Base-by-base conservation (phyloP, 2,329 filamentous ascomycete genomes). In the Mollisiaceae sp. region DNA sequence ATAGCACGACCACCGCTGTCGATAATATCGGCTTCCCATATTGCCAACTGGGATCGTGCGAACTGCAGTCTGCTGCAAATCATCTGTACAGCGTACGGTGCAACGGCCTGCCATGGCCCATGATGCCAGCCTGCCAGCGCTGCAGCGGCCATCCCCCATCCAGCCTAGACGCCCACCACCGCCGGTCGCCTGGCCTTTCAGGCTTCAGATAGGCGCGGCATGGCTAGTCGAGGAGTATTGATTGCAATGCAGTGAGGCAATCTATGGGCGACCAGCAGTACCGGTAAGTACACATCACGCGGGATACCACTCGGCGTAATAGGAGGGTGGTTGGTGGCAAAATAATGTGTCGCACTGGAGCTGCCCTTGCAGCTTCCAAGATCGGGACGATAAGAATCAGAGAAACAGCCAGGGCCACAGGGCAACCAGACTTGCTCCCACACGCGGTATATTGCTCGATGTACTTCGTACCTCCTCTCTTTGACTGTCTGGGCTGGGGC, bases 61-160 rank as follows among this genome's bases (percentile, higher is more conserved):
- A 27, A 59, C 36, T 63, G 27, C 59, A 64, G 63, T 63, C 36
- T 63, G 27, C 59, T 65, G 63, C 65, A 59, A 67, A 69, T 65
- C 65, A 69, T 69, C 27, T 62, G 61, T 62, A 64, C 55, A n/a
- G 22, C 43, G 43, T 45, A 8, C 38, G 3, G 27, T 32, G 6
- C 27, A 32, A 32, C 27, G 27, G 27, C 27, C 27, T 3, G 27
- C 27, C 27, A 32, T 32, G 27, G 4, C 20, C 27, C 27, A 32
- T 32, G 27, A n/a, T 47, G 43, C 43, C 43, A 47, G 43, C 4
- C 15, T 47, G 20, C 43, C 27, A 38, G 59, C 47, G 15, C 58
- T 60, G 39, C 58, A n/a, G 36, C 24, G 38, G n/a, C 22, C 27
- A 55, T 27, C 43, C 43, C 50, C 8, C 38, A 41, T 32, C 50